Evolutionary conservation across 176 grass and related monocot genomes (phyloP).

Genomic region (Bolboschoenus planiculmis): DNA sequence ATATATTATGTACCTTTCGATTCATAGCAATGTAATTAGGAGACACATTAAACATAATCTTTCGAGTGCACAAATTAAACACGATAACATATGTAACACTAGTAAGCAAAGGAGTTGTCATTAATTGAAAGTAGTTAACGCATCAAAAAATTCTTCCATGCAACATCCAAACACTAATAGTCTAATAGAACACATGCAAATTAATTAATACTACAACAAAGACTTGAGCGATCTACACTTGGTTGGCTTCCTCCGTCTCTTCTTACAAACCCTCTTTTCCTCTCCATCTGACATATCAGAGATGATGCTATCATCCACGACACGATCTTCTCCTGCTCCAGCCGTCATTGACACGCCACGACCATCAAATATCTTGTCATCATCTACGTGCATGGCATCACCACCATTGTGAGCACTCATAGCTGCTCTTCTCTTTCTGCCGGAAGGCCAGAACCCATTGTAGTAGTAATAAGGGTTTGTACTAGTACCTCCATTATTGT

Average conservation of each 20-base stretch:
- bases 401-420: neutral
- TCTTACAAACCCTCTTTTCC: conserved; percentile 12
- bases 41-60: neutral
- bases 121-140: neutral
- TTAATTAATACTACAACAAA: conserved; percentile 2
- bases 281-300: neutral
- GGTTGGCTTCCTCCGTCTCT: conserved; percentile 25
- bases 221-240: conserved; percentile 33
- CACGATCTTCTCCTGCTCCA: neutral
- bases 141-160: neutral
- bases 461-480: conserved; percentile 3
- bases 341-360: neutral
- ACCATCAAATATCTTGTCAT: neutral
- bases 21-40: neutral
- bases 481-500: neutral
- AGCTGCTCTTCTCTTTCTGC: conserved; percentile 7
- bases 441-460: neutral
- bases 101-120: neutral
- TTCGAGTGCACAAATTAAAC: neutral
- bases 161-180: neutral
- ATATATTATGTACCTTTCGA: neutral
- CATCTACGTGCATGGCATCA: neutral
- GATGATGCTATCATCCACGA: neutral
- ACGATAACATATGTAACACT: neutral
- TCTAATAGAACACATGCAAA: neutral